These are phyloP conservation scores for Sporothrix pseudoabietina DNA, from an alignment of 2,329 filamentous ascomycete genomes.

Conservation along the genomic window DNA sequence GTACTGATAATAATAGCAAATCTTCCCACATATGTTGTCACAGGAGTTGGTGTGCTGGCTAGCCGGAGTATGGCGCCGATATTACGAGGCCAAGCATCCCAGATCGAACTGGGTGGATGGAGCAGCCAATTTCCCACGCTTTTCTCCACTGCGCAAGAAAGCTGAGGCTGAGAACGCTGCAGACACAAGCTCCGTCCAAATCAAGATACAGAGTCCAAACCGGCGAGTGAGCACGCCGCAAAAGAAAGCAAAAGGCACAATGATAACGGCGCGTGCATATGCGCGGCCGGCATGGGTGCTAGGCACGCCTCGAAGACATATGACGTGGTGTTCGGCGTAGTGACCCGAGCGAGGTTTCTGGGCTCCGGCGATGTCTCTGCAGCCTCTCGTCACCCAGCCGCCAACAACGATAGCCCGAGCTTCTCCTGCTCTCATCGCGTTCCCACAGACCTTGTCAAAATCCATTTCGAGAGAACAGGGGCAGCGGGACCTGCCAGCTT, in stretches of 20 bases:
- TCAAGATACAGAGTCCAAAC: not conserved
- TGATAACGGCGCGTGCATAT: conserved; percentile 5
- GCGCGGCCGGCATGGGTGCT: not conserved
- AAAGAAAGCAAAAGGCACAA: conserved; percentile 1
- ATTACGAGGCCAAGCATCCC: conserved; percentile 20
- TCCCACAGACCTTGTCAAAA: not conserved
- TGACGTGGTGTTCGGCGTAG: conserved; percentile 11
- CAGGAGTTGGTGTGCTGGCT: conserved; percentile 10
- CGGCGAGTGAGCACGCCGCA: not conserved
- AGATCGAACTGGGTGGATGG: conserved; percentile 26
- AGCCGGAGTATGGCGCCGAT: conserved; percentile 19
- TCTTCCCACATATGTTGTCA: not conserved
- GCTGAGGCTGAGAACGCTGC: conserved; percentile 27
- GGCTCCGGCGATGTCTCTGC: not conserved
- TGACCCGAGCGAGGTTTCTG: not conserved
- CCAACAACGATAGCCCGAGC: not conserved
- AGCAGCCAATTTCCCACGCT: conserved; percentile 32
- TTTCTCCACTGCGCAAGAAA: conserved; percentile 28
- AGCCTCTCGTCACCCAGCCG: not conserved
- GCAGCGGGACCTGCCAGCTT: conserved; percentile 18
- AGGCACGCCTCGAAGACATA: not conserved
- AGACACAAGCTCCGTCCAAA: conserved; percentile 11
- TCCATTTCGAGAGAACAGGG: not conserved
- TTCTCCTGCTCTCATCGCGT: not conserved
- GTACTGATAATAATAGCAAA: conserved; percentile 14